phyloP scores from a whole-genome alignment of 345 rosid genomes.

The Cardamine occulta region DNA sequence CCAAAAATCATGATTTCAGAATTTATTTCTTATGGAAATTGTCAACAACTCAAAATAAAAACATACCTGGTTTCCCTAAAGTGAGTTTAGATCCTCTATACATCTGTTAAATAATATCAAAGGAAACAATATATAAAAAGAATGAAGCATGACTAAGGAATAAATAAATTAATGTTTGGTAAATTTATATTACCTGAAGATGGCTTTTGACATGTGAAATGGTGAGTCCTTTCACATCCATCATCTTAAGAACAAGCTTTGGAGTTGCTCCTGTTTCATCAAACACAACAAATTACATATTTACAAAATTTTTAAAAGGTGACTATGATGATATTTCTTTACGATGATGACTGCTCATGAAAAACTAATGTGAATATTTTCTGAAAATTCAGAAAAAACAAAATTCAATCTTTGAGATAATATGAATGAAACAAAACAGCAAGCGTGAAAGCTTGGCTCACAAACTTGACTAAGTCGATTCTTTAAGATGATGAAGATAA shows the following conservation, averaged over 20 bases:
- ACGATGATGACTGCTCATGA: neutral
- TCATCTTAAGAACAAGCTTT: conserved; percentile 91
- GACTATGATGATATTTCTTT: conserved; percentile 26
- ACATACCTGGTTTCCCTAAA: conserved; percentile 66
- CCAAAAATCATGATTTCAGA: conserved; percentile 9
- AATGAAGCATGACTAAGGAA: neutral
- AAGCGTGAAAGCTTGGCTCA: neutral
- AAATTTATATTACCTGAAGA: conserved; percentile 66
- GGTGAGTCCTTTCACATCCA: conserved; percentile 98
- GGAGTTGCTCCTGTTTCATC: conserved; percentile 81
- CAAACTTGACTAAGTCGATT: neutral
- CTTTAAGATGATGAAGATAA: neutral
- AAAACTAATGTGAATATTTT: neutral
- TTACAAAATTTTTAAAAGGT: neutral
- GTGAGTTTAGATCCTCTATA: conserved; percentile 87
- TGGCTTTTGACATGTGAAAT: conserved; percentile 99
- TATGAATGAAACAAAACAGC: neutral
- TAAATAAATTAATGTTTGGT: neutral
- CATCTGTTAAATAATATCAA: conserved; percentile 58
- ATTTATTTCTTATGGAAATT: neutral
- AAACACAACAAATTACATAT: conserved; percentile 8
- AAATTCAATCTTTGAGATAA: neutral
- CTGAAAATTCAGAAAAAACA: neutral
- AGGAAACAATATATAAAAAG: neutral
- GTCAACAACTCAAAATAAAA: conserved; percentile 21